Conservation (phyloP, 1,139 yeast species). For the Debaryomycetaceae sp. region DNA sequence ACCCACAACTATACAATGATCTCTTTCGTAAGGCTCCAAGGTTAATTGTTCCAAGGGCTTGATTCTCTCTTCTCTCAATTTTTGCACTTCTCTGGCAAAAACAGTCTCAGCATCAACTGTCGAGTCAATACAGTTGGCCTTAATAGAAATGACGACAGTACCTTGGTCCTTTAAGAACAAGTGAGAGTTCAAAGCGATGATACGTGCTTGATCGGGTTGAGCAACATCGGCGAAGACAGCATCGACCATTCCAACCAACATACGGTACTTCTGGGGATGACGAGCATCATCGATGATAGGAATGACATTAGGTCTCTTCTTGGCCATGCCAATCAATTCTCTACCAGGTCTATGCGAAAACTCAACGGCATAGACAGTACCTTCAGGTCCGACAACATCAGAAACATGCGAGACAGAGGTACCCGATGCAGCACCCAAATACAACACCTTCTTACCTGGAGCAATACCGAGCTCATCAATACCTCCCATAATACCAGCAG, state of each 20-base stretch:
- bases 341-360: conserved; percentile 99
- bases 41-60: conserved; percentile 98
- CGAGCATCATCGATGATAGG: conserved; percentile 99
- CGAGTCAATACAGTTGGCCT: conserved; percentile 99
- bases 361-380: conserved; percentile 97
- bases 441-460: conserved; percentile 96
- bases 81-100: conserved; percentile 98
- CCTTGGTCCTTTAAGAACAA: conserved; percentile 98
- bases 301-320: conserved; percentile 98
- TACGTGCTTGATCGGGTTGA: conserved; percentile 99
- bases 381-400: conserved; percentile 98
- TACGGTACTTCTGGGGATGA: conserved; percentile 99
- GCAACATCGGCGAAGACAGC: conserved; percentile 99
- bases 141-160: conserved; percentile 95
- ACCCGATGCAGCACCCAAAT: conserved; percentile 99
- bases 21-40: conserved; percentile 98
- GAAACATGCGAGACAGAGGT: conserved; percentile 98
- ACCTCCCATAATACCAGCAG: conserved; percentile 99
- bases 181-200: conserved; percentile 96
- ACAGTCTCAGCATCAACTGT: conserved; percentile 99
- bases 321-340: conserved; percentile 98
- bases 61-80: conserved; percentile 97
- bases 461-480: conserved; percentile 94
- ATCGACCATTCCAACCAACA: conserved; percentile 98
- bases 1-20: conserved; percentile 98